Evolutionary conservation across 2,329 filamentous ascomycete genomes (phyloP).

Genomic region (Ophiostoma ulmi): DNA sequence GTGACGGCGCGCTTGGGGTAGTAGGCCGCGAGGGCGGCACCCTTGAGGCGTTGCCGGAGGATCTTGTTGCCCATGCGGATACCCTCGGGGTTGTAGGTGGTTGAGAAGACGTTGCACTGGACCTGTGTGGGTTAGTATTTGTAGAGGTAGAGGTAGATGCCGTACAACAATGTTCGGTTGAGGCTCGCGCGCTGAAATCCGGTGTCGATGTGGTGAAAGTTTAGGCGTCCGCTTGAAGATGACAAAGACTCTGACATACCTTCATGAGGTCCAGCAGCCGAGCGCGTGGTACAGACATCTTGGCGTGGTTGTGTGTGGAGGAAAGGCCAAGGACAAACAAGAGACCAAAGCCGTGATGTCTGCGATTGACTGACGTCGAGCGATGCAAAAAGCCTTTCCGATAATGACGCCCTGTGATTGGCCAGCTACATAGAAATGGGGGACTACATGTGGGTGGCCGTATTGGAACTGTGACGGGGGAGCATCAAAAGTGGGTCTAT

Average conservation of each 20-base stretch:
- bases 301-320: constrained; percentile 32
- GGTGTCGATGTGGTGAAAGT: neutral
- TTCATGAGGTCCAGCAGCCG: constrained; percentile 70
- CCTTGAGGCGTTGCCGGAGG: constrained; percentile 78
- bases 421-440: neutral
- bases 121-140: constrained; percentile 46
- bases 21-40: constrained; percentile 78
- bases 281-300: constrained; percentile 58
- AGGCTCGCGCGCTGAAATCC: neutral
- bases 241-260: constrained; percentile 44
- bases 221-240: neutral
- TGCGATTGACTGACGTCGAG: constrained; percentile 14
- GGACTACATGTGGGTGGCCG: neutral
- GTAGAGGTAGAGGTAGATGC: neutral
- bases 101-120: constrained; percentile 88
- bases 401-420: neutral
- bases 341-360: constrained; percentile 1
- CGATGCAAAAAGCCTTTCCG: constrained; percentile 14
- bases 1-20: constrained; percentile 74
- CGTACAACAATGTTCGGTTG: neutral
- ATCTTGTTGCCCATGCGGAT: constrained; percentile 86
- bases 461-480: neutral
- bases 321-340: neutral
- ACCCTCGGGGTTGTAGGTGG: constrained; percentile 80
- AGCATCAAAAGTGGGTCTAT: neutral